Evolutionary conservation across 495 filamentous ascomycete species (phyloP), one percentile per base, ranked within the genome.

Genomic region (Penicillium samsonianum): DNA sequence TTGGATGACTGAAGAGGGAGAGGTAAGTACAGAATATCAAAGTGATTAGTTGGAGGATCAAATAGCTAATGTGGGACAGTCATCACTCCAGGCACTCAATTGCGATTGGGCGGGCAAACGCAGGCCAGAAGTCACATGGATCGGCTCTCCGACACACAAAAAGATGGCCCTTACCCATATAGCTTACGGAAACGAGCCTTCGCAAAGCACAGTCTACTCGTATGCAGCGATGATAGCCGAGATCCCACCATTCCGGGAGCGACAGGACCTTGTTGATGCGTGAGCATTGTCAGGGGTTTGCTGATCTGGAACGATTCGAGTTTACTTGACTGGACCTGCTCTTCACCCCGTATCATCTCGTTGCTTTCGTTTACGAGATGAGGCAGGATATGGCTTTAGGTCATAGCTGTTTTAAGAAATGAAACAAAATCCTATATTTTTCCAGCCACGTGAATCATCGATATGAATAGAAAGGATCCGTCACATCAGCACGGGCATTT

Each of bases 171-270:
- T 70, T 14, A 54, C 37, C n/a, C 52, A 61, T 7, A 11, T 67
- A 22, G 40, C 47, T 7, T 67, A 68, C 25, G 69, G 67, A 3
- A 70, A 72, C 20, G 50, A 68, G 33, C 5, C 63, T 7, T 49
- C 47, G 0, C 16, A 60, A 23, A 49, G 40, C 0, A 50, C 48
- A 0, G 22, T 46, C 8, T 70, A 70, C 37, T 70, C 67, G 0
- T 62, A 23, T 49, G 67, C 59, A 25, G 65, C 67, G 0, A 65
- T 72, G 16, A 57, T 70, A 3, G 69, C 62, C 7, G 48, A 55
- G 0, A 58, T 70, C 44, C 65, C 67, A 19, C 63, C 61, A 25
- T 57, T 50, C 44, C 23, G 17, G 3, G 10, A 25, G 23, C 25
- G 44, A 26, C 25, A 47, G 26, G 23, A 17, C 3, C 44, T 31